Percentiles rank a stretch among this genome's conserved stretches.
Evolutionary conservation across 2,329 filamentous ascomycete genomes (phyloP).

Genomic region (Colletotrichum acutatum): DNA sequence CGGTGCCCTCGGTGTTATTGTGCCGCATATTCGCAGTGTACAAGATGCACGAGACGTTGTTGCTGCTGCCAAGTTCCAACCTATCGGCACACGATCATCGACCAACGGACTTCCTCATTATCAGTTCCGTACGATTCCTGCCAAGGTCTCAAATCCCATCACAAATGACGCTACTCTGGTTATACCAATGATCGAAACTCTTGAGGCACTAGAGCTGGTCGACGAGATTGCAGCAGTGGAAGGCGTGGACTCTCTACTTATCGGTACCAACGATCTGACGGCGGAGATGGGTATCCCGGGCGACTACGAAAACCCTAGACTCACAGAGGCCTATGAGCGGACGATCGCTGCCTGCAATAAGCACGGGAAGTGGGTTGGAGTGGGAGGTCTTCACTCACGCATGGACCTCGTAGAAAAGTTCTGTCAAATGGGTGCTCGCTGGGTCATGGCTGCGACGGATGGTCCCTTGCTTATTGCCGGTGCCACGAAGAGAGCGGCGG

Average conservation of each 20-base stretch:
- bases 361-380: constrained; percentile 51
- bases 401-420: constrained; percentile 53
- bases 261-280: constrained; percentile 56
- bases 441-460: constrained; percentile 43
- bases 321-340: constrained; percentile 44
- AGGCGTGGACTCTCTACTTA: constrained; percentile 52
- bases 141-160: constrained; percentile 46
- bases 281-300: constrained; percentile 56
- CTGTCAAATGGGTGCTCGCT: constrained; percentile 40
- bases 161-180: constrained; percentile 49
- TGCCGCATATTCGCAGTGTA: constrained; percentile 52
- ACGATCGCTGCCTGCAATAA: constrained; percentile 50
- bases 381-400: constrained; percentile 52
- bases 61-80: constrained; percentile 49
- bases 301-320: constrained; percentile 48
- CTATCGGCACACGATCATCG: constrained; percentile 48
- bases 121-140: constrained; percentile 47
- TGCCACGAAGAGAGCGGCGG: constrained; percentile 39
- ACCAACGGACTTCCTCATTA: constrained; percentile 49
- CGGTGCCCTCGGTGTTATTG: constrained; percentile 52
- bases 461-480: constrained; percentile 41
- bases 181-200: constrained; percentile 56
- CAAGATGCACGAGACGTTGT: constrained; percentile 50
- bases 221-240: constrained; percentile 53
- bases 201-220: constrained; percentile 48